Base-by-base conservation (phyloP, 768 basidiomycete genomes). In the Boletales sp. region DNA sequence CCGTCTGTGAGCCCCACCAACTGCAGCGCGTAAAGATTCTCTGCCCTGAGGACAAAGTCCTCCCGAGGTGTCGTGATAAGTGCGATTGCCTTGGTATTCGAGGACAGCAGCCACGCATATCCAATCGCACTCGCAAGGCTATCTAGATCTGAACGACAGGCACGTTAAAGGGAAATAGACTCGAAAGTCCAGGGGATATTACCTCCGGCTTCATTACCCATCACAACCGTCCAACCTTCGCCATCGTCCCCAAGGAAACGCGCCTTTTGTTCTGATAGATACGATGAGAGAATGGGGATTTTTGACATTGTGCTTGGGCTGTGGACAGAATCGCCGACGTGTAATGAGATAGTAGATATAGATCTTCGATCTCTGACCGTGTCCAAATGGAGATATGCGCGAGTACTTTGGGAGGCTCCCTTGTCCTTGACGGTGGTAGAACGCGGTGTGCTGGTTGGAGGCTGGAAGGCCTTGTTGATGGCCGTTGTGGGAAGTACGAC, bases 121-220 rank as follows among this genome's bases (percentile, higher is more conserved):
- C 83, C 88, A 46, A 98, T 80, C 3, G 94, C 82, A 51, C 88
- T 89, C 0, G 91, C 94, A 17, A 95, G 65, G 5, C 84, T 85
- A 70, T 99, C 96, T 32, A 98, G 81, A 68, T 99, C 95, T 97
- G 53, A 18, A 44, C 15, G 18, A 50, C n/a, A 18, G 46, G 46
- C 35, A 21, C 32, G 51, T 49, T 17, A 11, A 25, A 25, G 9
- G 18, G 19, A 44, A 25, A 46, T 34, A 43, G 4, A 33, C 37
- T 21, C 6, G 3, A 30, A 39, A 33, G 14, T 21, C 38, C 5
- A 44, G 37, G 25, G 41, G 17, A 46, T 35, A 49, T 14, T 64
- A 94, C 95, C 95, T 61, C 94, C 94, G 13, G 95, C 92, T 69
- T 98, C 95, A 66, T 99, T 99, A 0, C 95, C 94, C 84, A 94